phyloP scores from a whole-genome alignment of 495 filamentous ascomycete species.

The Friedmanniomyces endolithicus region DNA sequence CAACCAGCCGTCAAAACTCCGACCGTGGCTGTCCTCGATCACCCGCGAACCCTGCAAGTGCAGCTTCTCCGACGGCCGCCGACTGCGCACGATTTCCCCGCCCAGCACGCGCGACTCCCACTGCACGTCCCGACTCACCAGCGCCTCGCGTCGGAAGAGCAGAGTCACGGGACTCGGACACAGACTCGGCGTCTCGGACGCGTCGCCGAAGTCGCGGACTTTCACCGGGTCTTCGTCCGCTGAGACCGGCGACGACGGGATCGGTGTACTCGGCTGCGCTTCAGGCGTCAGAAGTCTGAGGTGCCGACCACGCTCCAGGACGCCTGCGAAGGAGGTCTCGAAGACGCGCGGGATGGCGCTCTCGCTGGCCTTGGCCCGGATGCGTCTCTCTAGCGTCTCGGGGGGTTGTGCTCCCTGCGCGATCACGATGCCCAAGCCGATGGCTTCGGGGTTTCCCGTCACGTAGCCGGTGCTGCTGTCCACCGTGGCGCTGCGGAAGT shows the following conservation, averaged over 20 bases:
- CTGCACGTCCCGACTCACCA: constrained; percentile 3
- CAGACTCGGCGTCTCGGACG: neutral
- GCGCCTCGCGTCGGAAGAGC: constrained; percentile 8
- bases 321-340: constrained; percentile 10
- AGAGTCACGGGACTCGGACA: neutral
- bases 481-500: constrained; percentile 7
- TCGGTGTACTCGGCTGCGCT: neutral
- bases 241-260: neutral
- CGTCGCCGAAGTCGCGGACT: constrained; percentile 12
- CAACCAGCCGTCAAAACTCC: constrained; percentile 7
- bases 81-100: constrained; percentile 6
- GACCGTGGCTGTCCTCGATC: neutral
- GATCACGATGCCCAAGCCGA: neutral
- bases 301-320: neutral
- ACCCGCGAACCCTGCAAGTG: neutral
- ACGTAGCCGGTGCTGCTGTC: constrained; percentile 1
- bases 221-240: neutral
- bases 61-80: constrained; percentile 2
- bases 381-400: neutral
- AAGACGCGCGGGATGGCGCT: constrained; percentile 16
- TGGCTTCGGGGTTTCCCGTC: neutral
- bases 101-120: constrained; percentile 4
- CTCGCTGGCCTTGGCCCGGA: constrained; percentile 1
- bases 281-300: constrained; percentile 10
- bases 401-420: neutral